phyloP scores from a whole-genome alignment of 2,329 filamentous ascomycete genomes.

The Trichoderma harzianum region DNA sequence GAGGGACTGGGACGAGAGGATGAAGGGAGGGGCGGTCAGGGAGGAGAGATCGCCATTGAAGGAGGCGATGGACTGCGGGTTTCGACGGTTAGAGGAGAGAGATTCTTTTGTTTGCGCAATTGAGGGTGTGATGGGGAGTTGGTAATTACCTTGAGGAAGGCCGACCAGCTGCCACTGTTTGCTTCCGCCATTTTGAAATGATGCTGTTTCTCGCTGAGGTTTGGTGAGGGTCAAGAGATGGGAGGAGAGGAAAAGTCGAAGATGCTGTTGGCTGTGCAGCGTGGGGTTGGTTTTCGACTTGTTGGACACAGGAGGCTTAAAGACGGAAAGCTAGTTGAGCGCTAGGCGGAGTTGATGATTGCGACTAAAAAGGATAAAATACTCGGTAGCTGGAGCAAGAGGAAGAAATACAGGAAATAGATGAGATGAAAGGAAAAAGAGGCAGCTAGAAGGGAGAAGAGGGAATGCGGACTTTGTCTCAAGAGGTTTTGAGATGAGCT shows the following conservation, averaged over 20 bases:
- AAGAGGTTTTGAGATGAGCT: background rate
- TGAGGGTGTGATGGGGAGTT: background rate
- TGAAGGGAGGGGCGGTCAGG: conserved; percentile 77
- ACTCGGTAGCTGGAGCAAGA: background rate
- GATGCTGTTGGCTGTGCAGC: background rate
- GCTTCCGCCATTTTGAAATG: conserved; percentile 32
- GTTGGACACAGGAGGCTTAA: background rate
- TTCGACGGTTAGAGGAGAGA: background rate
- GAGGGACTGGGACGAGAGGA: conserved; percentile 73
- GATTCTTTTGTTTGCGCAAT: background rate
- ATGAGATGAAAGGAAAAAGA: background rate
- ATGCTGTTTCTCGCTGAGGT: background rate
- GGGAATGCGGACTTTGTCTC: background rate
- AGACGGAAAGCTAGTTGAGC: background rate
- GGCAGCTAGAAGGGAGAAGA: background rate
- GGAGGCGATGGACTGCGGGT: conserved; percentile 64
- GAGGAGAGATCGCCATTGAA: conserved; percentile 81
- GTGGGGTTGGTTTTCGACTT: background rate
- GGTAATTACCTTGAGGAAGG: conserved; percentile 49
- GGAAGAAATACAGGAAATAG: background rate
- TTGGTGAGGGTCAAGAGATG: background rate
- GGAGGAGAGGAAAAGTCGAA: background rate
- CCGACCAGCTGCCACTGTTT: conserved; percentile 47
- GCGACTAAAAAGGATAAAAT: background rate
- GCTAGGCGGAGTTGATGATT: background rate